Evolutionary conservation across 2,329 filamentous ascomycete species (phyloP).

Genomic region (Capronia americana): DNA sequence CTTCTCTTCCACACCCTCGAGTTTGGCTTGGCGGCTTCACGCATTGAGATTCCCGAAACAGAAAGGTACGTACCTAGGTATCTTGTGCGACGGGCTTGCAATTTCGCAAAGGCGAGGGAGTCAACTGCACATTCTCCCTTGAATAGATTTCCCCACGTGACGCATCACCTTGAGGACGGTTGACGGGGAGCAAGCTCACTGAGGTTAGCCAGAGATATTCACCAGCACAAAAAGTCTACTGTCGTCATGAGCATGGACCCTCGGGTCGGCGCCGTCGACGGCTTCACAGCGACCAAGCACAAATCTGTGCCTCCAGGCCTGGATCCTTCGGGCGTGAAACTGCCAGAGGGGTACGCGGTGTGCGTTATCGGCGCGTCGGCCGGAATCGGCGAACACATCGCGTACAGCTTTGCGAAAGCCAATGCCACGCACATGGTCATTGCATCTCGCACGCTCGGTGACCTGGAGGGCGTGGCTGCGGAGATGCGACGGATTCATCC

Average conservation of each 20-base stretch:
- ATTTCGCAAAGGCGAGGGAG: neutral
- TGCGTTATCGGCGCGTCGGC: conserved; percentile 48
- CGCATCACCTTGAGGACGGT: neutral
- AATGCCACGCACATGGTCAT: conserved; percentile 45
- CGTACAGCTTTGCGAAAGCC: conserved; percentile 45
- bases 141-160: neutral
- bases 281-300: conserved; percentile 26
- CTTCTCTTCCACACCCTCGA: neutral
- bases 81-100: too few species aligned
- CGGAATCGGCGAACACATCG: conserved; percentile 47
- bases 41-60: too few species aligned
- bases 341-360: conserved; percentile 43
- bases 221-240: neutral
- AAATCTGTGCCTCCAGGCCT: conserved; percentile 25
- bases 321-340: conserved; percentile 34
- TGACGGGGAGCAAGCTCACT: neutral
- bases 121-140: neutral
- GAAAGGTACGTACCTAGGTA: too few species aligned
- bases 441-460: conserved; percentile 42
- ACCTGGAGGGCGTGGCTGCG: conserved; percentile 42
- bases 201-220: neutral
- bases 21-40: neutral
- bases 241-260: conserved; percentile 28
- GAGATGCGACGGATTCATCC: conserved; percentile 40
- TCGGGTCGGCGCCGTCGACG: conserved; percentile 29